These are phyloP conservation scores for Celoporthe dispersa DNA, from an alignment of 2,329 filamentous ascomycete species.

Conservation along the genomic window DNA sequence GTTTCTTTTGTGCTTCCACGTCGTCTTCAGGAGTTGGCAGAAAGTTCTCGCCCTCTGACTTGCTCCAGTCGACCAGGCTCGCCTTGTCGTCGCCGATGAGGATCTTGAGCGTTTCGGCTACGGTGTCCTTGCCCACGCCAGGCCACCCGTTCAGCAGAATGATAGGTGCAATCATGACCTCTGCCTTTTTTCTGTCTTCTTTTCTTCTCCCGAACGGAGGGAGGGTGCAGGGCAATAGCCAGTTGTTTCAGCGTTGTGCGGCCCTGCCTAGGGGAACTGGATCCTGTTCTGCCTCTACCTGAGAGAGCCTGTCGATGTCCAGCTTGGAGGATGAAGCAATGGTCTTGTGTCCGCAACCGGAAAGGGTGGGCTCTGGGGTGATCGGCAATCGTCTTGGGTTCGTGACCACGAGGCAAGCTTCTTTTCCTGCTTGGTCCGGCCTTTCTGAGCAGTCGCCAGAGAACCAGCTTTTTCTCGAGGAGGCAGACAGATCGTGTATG, in stretches of 20 bases:
- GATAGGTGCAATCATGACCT: conserved; percentile 11
- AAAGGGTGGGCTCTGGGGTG: background rate
- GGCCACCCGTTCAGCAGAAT: conserved; percentile 43
- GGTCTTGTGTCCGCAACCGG: background rate
- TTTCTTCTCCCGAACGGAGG: background rate
- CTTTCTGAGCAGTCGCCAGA: background rate
- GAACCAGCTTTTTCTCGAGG: background rate
- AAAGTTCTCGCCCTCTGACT: conserved; percentile 21
- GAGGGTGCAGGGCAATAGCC: background rate
- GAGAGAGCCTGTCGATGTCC: background rate
- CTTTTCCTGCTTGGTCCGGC: background rate
- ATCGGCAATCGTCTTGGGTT: too few relatives aligned
- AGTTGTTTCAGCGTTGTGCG: background rate
- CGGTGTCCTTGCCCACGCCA: conserved; percentile 39
- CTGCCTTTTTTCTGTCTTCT: background rate
- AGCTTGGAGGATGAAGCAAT: background rate
- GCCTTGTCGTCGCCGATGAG: conserved; percentile 39
- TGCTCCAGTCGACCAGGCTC: conserved; percentile 34
- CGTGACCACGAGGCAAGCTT: background rate
- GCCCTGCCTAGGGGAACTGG: background rate
- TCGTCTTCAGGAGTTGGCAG: conserved; percentile 18
- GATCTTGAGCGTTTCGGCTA: conserved; percentile 39
- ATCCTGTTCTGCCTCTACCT: background rate
- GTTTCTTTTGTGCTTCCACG: conserved; percentile 20
- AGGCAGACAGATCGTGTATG: background rate